Percentiles rank a stretch among this genome's conserved stretches.
phyloP scores from a whole-genome alignment of 2,329 filamentous ascomycete genomes.

The Hyphodiscus sp. region DNA sequence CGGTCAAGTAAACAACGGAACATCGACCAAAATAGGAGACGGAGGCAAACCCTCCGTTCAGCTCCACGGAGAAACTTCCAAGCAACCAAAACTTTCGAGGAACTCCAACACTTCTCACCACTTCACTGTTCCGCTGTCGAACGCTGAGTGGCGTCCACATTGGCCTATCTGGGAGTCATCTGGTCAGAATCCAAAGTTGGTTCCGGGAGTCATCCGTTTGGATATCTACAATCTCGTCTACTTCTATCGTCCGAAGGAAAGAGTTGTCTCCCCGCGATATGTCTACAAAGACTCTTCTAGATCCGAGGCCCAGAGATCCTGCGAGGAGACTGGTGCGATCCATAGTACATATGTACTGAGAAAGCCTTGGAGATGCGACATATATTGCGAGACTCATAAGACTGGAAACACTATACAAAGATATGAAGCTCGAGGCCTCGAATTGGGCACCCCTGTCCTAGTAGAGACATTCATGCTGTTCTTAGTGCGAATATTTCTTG shows the following conservation, averaged over 20 bases:
- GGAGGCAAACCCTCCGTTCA: slow-evolving; percentile 1
- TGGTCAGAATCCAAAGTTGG: not conserved
- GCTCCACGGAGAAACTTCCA: not conserved
- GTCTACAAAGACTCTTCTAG: not conserved
- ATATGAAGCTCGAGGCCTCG: not conserved
- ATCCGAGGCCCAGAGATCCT: not conserved
- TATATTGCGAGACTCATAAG: not conserved
- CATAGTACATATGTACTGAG: not conserved
- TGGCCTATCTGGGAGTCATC: not conserved
- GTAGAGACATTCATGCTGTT: too few species aligned
- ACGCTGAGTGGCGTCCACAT: not conserved
- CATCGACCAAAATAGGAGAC: not conserved
- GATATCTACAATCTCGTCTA: not conserved
- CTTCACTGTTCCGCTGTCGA: not conserved
- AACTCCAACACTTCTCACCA: not conserved
- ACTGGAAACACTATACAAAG: not conserved
- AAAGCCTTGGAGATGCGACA: not conserved
- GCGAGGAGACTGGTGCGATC: not conserved
- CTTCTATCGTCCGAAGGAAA: not conserved
- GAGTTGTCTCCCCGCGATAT: not conserved
- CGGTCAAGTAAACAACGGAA: not conserved
- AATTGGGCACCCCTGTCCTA: too few species aligned
- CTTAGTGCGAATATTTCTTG: too few species aligned
- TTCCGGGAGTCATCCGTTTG: not conserved
- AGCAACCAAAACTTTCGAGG: not conserved